Evolutionary conservation across 345 rosid species (phyloP).

Genomic region (Noccaea bulbosa): DNA sequence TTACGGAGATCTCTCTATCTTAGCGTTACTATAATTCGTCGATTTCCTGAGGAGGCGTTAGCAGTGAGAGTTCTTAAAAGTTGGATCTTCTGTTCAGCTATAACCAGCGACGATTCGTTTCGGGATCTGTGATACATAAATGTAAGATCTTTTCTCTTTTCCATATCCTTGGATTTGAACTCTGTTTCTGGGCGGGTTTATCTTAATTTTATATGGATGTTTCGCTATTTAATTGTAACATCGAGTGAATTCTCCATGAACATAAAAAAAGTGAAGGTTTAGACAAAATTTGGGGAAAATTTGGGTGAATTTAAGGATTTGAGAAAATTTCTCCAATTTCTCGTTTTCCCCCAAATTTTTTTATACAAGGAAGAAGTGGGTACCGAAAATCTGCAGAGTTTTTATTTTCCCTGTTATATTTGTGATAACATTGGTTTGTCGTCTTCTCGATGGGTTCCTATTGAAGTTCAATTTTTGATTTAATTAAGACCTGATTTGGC

Average conservation of each 20-base stretch:
- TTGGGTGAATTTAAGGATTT: neutral
- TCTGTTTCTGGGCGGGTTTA: neutral
- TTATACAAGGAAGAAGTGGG: neutral
- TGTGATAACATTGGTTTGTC: constrained; percentile 6
- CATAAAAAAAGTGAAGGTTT: neutral
- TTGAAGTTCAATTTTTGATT: neutral
- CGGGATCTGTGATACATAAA: constrained; percentile 32
- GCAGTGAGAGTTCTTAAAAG: constrained; percentile 15
- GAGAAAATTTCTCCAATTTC: neutral
- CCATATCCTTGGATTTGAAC: constrained; percentile 11
- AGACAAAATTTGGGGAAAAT: neutral
- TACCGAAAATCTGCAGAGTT: neutral
- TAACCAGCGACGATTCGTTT: constrained; percentile 30
- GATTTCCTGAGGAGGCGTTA: constrained; percentile 12
- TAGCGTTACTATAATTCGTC: constrained; percentile 31
- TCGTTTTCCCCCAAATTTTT: neutral
- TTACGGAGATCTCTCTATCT: constrained; percentile 27
- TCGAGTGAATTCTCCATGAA: neutral
- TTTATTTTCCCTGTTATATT: neutral
- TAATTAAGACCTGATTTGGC: neutral
- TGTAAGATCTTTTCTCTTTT: constrained; percentile 33
- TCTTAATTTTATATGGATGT: neutral
- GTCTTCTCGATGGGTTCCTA: neutral
- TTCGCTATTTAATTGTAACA: constrained; percentile 19
- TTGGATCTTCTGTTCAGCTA: constrained; percentile 32